These are phyloP conservation scores for Ascochyta koolunga DNA, from an alignment of 2,329 filamentous ascomycete genomes.

Conservation along the genomic window DNA sequence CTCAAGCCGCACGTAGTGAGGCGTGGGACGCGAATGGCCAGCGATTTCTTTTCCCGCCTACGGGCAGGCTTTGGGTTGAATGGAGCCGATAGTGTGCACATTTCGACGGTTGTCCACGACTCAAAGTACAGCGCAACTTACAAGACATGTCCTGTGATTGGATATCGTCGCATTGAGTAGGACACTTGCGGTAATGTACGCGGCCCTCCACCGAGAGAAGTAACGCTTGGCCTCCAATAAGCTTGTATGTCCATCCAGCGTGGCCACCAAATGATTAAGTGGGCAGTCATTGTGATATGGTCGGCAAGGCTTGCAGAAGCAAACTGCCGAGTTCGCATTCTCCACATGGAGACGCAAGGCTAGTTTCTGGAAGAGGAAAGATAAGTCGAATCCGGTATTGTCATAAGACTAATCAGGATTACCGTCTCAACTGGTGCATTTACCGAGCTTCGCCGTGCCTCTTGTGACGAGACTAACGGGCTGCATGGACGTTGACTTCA, in stretches of 20 bases:
- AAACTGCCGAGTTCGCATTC: neutral
- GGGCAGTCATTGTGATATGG: neutral
- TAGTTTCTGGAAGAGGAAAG: conserved; percentile 3
- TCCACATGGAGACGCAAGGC: conserved; percentile 7
- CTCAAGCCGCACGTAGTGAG: neutral
- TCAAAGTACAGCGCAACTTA: neutral
- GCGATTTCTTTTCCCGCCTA: conserved; percentile 7
- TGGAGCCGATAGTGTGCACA: neutral
- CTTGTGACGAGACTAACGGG: neutral
- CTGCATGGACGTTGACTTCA: neutral
- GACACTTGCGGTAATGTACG: conserved; percentile 1
- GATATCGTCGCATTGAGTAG: neutral
- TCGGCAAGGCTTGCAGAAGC: conserved; percentile 13
- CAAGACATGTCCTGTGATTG: conserved; percentile 3
- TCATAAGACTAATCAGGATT: neutral
- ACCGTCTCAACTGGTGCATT: neutral
- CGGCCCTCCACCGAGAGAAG: neutral
- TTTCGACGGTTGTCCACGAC: neutral
- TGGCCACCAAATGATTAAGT: neutral
- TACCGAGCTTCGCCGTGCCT: conserved; percentile 15
- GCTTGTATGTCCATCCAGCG: neutral
- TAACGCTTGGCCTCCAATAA: neutral
- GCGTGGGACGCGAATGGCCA: neutral
- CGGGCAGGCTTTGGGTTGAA: conserved; percentile 1
- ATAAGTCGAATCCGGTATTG: neutral